Evolutionary conservation across 2,329 filamentous ascomycete species (phyloP), one percentile per base, ranked within the genome.

Genomic region (Akanthomyces dipterigenus): DNA sequence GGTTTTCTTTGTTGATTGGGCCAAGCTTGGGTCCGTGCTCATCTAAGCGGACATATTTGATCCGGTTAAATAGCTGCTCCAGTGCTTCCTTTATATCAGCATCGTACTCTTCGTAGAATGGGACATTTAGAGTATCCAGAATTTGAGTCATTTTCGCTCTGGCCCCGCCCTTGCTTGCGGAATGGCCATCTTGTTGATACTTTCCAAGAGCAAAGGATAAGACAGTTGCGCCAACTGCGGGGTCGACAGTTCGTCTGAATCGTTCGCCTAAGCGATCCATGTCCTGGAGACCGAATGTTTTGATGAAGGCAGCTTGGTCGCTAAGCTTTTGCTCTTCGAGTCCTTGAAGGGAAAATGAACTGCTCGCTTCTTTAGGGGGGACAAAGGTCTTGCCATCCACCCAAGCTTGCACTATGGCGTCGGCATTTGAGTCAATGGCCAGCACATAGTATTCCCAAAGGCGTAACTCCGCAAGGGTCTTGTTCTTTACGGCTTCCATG

Each of bases 381-480:
- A 83, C 78, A 14, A 78, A 79, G 53, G 82, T 76, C 51, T 85
- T 76, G 22, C 86, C 88, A 31, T 77, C 77, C 38, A 80, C 78
- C 91, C 93, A 98, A 1, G 87, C 82, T 48, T 89, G 81, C 2
- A 95, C 73, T 38, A 88, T 85, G 7, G 84, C 84, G 64, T 88
- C 81, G 5, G 86, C 82, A 70, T 93, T 85, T 34, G 83, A 80
- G 62, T 93, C 86, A 4, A 95, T 87, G 69, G 98, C 85, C 62
- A 96, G 78, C 18, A 89, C 86, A 71, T 97, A 99, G 77, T 88
- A 99, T 71, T 99, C 90, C 95, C 95, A 99, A 1, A 99, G 81
- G 54, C 87, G 87, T 63, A 93, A 85, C 45, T 85, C 82, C 28
- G 84, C 84, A 69, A 99, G 84, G 40, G 95, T 91, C 59, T 92